Evolutionary conservation across 2,329 filamentous ascomycete species (phyloP), one percentile per base, ranked within the genome.

Genomic region (Colletotrichum lini): DNA sequence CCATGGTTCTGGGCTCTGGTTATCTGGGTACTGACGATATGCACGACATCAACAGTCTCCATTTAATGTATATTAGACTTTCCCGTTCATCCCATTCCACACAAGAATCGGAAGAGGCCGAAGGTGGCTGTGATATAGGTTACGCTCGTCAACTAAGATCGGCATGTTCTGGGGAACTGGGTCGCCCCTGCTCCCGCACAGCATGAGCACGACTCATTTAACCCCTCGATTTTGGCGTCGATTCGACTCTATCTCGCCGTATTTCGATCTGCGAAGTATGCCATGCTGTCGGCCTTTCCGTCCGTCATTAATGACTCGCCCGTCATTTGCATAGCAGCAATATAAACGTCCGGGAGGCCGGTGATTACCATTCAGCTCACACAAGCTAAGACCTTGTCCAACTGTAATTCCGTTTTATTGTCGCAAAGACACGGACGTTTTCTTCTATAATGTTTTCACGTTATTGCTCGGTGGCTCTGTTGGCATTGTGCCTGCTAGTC

Each of bases 361-460:
- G 26, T 26, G 26, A 26, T 26, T 26, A 26, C 26, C 3, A 26
- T 26, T 1, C 26, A 26, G 3, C 26, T 26, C 26, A 26, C 26
- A 26, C 26, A 26, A 26, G 26, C 26, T 26, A 26, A 13, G 52
- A 16, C 5, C 8, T 30, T 10, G 49, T 18, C 21, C 38, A 45
- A n/a, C 16, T 1, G 7, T 61, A 8, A 12, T 40, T 62, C 26
- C 7, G 26, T 30, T 16, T 30, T 16, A 7, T 21, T 53, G 30
- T 16, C 16, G n/a, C 7, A 30, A 21, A 1, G 6, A 65, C 23
- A 50, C 54, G 12, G 5, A 60, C 44, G 52, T 2, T 9, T 13
- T 61, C 10, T 23, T 26, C 5, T 9, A 38, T 23, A 44, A 67
- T 67, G 58, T 6, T 63, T 47, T 54, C 49, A 8, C 10, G 8